Evolutionary conservation across 2,329 filamentous ascomycete species (phyloP), one percentile per base, ranked within the genome.

Genomic region (Neonectria neomacrospora): DNA sequence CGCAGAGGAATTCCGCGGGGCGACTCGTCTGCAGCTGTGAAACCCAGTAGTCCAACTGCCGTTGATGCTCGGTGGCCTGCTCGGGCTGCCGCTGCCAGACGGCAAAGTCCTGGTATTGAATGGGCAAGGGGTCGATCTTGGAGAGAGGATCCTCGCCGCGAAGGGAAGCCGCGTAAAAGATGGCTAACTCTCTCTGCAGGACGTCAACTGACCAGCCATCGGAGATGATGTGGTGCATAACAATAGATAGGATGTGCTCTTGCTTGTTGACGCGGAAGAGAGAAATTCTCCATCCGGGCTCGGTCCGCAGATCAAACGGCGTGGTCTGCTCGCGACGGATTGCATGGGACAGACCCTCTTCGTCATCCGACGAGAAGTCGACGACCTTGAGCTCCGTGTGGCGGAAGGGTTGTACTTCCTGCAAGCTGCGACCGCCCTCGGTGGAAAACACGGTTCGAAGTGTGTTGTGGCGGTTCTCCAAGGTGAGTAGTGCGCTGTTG

Each of bases 151-250:
- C 47, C 11, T 50, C 47, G 2, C 67, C 7, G 18, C 44, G 58
- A 54, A 70, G 1, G 5, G 50, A 3, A 47, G 65, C 64, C 1
- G 47, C 7, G n/a, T 50, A 50, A 10, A 50, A 50, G 3, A 3
- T 6, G 1, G 51, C 55, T 0, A 72, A 39, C 34, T 72, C 69
- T 4, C 23, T 30, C 3, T 47, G 47, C 9, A 50, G 47, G 10
- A 50, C 10, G 30, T 32, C 52, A 6, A 37, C n/a, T 10, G 68
- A 71, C 70, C 70, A 72, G 10, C 70, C 70, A 54, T 73, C 69
- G 1, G 65, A 64, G 3, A 71, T 63, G 18, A 68, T 66, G 28
- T 70, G 68, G 37, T 71, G 69, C 65, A 69, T 66, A 11, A 63
- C 57, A 10, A 69, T 47, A 1, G 64, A 70, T 5, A 66, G 45